Conservation (phyloP, 2,329 filamentous ascomycete genomes). For the Anisogramma anomala region DNA sequence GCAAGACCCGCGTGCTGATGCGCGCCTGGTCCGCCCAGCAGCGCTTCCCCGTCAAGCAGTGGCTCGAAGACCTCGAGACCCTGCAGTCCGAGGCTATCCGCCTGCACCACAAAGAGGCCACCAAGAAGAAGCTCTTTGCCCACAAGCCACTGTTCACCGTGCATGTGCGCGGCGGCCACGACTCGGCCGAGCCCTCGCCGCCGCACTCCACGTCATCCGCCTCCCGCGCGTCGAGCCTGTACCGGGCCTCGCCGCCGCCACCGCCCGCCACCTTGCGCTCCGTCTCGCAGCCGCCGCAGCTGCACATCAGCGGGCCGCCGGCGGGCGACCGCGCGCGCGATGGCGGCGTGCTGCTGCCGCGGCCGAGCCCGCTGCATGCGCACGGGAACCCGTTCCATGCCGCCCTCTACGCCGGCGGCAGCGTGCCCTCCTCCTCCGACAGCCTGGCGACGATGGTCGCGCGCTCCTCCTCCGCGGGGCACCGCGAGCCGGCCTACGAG, state of each 20-base stretch:
- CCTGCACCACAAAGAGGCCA: conserved; percentile 1
- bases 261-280: neutral
- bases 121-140: neutral
- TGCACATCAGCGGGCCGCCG: conserved; percentile 4
- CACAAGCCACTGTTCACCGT: conserved; percentile 2
- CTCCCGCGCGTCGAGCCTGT: conserved; percentile 17
- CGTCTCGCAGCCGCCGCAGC: neutral
- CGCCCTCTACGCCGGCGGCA: neutral
- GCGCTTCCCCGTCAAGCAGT: conserved; percentile 54
- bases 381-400: conserved; percentile 2
- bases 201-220: conserved; percentile 3
- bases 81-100: conserved; percentile 45
- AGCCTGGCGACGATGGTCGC: conserved; percentile 8
- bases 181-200: neutral
- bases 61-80: conserved; percentile 51
- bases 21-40: conserved; percentile 51
- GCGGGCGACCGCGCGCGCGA: neutral
- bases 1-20: conserved; percentile 48
- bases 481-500: neutral
- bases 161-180: neutral
- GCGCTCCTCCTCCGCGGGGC: no score
- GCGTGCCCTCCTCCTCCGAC: conserved; percentile 5
- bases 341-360: neutral
- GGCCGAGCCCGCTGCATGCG: neutral
- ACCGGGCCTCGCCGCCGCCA: conserved; percentile 2